Base-by-base conservation (phyloP, 495 filamentous ascomycete species). In the Amphirosellinia nigrospora region DNA sequence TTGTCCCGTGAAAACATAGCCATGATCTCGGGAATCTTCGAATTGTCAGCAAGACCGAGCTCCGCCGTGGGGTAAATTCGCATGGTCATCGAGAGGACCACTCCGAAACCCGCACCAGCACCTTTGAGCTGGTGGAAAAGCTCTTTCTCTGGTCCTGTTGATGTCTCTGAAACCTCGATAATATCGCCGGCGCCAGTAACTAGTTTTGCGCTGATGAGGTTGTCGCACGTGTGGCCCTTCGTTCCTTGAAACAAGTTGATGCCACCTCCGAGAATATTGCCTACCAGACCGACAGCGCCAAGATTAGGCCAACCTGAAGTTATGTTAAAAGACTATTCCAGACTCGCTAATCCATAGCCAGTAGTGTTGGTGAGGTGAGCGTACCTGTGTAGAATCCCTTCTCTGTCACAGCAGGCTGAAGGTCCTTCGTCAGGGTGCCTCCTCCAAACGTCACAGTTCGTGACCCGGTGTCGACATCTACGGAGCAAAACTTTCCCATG, bases 81-180 rank as follows among this genome's bases (percentile, higher is more conserved):
- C 80, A 86, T 83, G 2, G 81, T 84, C 64, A 87, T 64, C 50
- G 84, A 84, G n/a, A 79, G 80, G 23, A 88, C 79, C 38, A 85
- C 84, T 16, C 85, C 84, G 23, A 80, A 79, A 10, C 80, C 81
- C 46, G 73, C 69, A 13, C 80, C 80, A 4, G 75, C 78, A 13
- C 79, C 81, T 38, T 78, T 75, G 26, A 83, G 69, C 13, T 71
- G 78, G 77, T 77, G 76, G 77, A 81, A 79, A 26, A 81, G 72
- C 23, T 80, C 76, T 21, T 41, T 38, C 28, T 81, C 68, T 45
- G 75, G 68, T 10, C 63, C 66, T 15, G 46, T 59, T 6, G 79
- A 82, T 1, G 68, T 69, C 9, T 43, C 58, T 45, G 76, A 46
- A 15, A 80, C 64, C 5, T 74, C 52, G 48, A 69, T 45, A 7